Evolutionary conservation across 23 red algal genomes (phyloP).

Genomic region (Gracilaria gracilis): DNA sequence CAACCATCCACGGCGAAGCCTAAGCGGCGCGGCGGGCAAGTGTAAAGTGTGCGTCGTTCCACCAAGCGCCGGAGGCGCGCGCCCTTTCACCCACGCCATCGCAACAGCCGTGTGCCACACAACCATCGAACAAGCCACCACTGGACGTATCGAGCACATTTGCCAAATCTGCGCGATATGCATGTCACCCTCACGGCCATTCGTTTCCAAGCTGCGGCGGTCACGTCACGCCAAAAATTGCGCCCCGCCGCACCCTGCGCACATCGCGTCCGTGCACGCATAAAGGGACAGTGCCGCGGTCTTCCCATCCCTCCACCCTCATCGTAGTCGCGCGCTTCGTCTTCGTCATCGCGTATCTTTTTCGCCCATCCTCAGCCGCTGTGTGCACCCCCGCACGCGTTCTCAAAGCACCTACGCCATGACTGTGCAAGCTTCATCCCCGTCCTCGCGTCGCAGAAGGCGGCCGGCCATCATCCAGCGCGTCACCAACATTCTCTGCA

Average conservation of each 20-base stretch:
- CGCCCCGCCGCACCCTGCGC: neutral
- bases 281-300: too few relatives aligned
- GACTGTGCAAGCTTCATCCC: neutral
- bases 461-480: neutral
- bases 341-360: too few relatives aligned
- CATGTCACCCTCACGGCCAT: neutral
- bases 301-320: too few relatives aligned
- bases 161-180: slow-evolving; percentile 17
- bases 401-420: neutral
- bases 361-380: neutral
- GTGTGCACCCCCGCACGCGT: neutral
- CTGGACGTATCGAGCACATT: neutral
- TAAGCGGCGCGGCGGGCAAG: neutral
- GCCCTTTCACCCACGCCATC: neutral
- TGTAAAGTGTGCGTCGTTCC: neutral
- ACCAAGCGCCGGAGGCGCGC: too few relatives aligned
- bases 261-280: too few relatives aligned
- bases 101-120: neutral
- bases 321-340: too few relatives aligned
- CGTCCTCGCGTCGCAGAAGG: neutral
- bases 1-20: neutral
- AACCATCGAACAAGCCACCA: neutral
- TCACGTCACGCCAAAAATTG: neutral
- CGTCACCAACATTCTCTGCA: neutral
- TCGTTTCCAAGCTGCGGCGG: neutral